These are phyloP conservation scores for Clitopilus hobsonii DNA, from an alignment of 768 basidiomycete species.

Conservation along the genomic window DNA sequence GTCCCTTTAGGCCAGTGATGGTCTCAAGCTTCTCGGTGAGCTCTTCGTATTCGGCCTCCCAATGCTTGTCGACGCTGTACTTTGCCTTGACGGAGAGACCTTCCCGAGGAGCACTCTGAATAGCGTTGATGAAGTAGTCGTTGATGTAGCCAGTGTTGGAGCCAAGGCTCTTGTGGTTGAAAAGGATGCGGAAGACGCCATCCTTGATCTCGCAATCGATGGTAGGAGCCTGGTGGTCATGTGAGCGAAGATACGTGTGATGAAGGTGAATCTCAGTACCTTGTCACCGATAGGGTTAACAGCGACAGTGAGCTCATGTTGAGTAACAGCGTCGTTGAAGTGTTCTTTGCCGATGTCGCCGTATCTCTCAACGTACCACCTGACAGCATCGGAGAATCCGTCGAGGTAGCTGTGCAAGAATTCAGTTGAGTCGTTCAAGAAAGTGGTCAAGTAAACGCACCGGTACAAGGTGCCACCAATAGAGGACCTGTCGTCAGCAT, in stretches of 20 bases:
- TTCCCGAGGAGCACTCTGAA: slow-evolving; percentile 27
- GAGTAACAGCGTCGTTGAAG: slow-evolving; percentile 32
- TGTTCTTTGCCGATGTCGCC: slow-evolving; percentile 30
- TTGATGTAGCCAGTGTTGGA: slow-evolving; percentile 23
- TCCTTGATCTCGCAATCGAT: slow-evolving; percentile 31
- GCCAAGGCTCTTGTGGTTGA: slow-evolving; percentile 24
- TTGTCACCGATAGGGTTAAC: slow-evolving; percentile 27
- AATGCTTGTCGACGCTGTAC: slow-evolving; percentile 26
- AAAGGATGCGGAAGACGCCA: slow-evolving; percentile 36
- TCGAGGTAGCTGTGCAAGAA: slow-evolving; percentile 27
- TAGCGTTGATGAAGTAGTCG: slow-evolving; percentile 23
- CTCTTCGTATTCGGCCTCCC: slow-evolving; percentile 23
- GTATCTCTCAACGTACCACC: slow-evolving; percentile 23
- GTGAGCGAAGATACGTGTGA: not conserved
- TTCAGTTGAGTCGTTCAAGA: not conserved
- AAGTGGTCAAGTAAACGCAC: slow-evolving; percentile 10
- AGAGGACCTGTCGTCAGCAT: slow-evolving; percentile 14
- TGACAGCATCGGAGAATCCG: slow-evolving; percentile 27
- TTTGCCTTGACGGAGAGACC: slow-evolving; percentile 29
- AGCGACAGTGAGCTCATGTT: slow-evolving; percentile 26
- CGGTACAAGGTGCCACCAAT: slow-evolving; percentile 20
- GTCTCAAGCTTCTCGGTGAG: slow-evolving; percentile 22
- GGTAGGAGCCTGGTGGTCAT: slow-evolving; percentile 17
- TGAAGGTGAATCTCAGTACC: slow-evolving; percentile 4
- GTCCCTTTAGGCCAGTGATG: slow-evolving; percentile 22